phyloP scores from a whole-genome alignment of 2,329 filamentous ascomycete species.

The Zopfia rhizophila region DNA sequence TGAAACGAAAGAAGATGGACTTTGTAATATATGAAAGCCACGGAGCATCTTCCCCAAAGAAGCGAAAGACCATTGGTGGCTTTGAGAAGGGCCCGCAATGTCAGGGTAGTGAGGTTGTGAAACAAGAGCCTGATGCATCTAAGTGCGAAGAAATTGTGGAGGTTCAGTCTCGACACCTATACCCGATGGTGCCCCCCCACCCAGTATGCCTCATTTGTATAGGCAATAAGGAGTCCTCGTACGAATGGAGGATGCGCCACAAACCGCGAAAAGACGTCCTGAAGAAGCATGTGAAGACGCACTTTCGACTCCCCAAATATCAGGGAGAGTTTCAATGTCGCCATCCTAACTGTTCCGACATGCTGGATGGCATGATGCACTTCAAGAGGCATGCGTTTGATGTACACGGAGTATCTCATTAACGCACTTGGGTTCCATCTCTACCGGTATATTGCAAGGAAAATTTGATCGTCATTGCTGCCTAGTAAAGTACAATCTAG shows the following conservation, averaged over 20 bases:
- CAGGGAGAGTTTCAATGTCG: constrained; percentile 23
- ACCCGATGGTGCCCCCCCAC: constrained; percentile 13
- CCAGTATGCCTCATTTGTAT: constrained; percentile 29
- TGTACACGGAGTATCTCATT: constrained; percentile 24
- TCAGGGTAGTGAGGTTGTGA: constrained; percentile 5
- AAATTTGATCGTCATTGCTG: too few relatives aligned
- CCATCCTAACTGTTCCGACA: constrained; percentile 21
- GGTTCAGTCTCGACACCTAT: constrained; percentile 5
- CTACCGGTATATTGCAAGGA: too few relatives aligned
- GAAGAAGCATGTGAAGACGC: constrained; percentile 6
- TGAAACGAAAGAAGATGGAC: constrained; percentile 21
- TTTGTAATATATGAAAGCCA: constrained; percentile 13
- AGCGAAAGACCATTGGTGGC: too few relatives aligned
- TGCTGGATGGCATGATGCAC: constrained; percentile 19
- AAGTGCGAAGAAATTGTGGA: constrained; percentile 10
- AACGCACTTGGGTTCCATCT: too few relatives aligned
- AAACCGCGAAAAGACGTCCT: constrained; percentile 25
- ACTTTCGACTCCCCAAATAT: constrained; percentile 24
- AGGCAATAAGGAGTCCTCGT: constrained; percentile 21
- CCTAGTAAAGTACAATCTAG: too few relatives aligned
- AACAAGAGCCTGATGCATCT: constrained; percentile 15
- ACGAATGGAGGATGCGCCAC: constrained; percentile 21
- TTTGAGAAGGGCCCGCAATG: constrained; percentile 19
- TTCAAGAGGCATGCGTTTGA: constrained; percentile 30
- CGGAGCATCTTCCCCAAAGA: constrained; percentile 10